Evolutionary conservation across 1,284 basidiomycete genomes (phyloP).

Genomic region (Pascua sp.): DNA sequence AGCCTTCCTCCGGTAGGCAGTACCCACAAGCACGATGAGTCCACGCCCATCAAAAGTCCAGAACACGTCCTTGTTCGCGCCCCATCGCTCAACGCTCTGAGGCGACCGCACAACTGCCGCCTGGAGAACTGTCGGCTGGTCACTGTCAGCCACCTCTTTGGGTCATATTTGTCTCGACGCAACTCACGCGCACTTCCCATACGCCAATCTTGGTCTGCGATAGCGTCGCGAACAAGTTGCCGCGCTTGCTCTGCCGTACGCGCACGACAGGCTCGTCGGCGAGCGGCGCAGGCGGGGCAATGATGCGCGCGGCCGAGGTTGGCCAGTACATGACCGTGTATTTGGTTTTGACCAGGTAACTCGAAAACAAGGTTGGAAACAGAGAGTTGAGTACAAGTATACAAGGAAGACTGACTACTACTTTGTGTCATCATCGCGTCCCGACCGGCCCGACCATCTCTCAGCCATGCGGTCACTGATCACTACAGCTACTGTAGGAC

Average conservation of each 20-base stretch:
- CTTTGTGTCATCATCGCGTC: too few species aligned
- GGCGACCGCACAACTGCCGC: constrained; percentile 70
- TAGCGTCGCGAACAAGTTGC: constrained; percentile 71
- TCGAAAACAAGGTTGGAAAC: too few species aligned
- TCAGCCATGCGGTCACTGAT: too few species aligned
- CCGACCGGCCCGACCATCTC: too few species aligned
- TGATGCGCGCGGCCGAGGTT: constrained; percentile 32
- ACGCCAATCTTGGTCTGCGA: constrained; percentile 65
- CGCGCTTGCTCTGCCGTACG: constrained; percentile 64
- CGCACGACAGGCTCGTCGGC: constrained; percentile 57
- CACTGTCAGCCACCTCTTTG: constrained; percentile 1
- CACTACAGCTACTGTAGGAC: too few species aligned
- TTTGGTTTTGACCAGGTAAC: background rate
- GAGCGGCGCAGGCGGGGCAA: constrained; percentile 28
- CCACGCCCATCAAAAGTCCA: constrained; percentile 77
- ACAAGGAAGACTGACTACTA: too few species aligned
- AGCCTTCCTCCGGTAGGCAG: background rate
- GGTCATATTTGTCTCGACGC: background rate
- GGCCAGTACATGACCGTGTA: constrained; percentile 47
- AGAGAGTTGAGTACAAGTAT: too few species aligned
- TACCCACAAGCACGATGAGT: constrained; percentile 70
- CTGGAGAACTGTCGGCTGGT: constrained; percentile 72
- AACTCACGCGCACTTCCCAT: constrained; percentile 78
- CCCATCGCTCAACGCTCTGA: constrained; percentile 72
- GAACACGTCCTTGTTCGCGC: constrained; percentile 65